Percentiles rank a stretch among this genome's conserved stretches.
These are phyloP conservation scores for Aegilops umbellulata DNA, from an alignment of 176 grass and related monocot species.

Conservation along the genomic window DNA sequence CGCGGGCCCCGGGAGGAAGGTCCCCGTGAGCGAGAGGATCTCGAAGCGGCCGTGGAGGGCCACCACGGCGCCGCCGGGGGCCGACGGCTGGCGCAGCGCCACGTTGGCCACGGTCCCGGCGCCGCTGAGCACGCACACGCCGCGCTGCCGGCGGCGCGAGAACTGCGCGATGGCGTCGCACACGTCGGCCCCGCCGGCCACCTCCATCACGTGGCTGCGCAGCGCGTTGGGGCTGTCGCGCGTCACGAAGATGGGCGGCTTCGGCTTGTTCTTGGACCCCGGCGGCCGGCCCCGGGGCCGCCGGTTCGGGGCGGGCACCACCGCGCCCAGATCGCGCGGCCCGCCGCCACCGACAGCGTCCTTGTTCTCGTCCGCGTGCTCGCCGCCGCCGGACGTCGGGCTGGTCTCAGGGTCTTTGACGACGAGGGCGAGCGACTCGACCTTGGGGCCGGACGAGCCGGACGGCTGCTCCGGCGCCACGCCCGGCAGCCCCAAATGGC, in stretches of 20 bases:
- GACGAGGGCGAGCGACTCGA: constrained; percentile 20
- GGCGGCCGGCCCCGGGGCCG: constrained; percentile 79
- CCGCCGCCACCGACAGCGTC: constrained; percentile 54
- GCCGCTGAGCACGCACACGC: constrained; percentile 93
- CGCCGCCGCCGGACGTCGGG: constrained; percentile 10
- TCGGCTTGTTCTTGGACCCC: constrained; percentile 97
- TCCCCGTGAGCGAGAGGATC: constrained; percentile 89
- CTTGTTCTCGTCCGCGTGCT: constrained; percentile 45
- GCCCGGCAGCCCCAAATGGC: constrained; percentile 57
- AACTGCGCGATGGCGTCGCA: constrained; percentile 91
- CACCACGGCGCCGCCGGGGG: constrained; percentile 64
- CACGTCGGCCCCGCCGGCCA: constrained; percentile 77
- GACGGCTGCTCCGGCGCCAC: constrained; percentile 55
- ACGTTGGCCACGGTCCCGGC: constrained; percentile 86
- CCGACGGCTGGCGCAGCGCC: constrained; percentile 76
- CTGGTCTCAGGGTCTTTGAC: constrained; percentile 42
- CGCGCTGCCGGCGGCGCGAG: constrained; percentile 76
- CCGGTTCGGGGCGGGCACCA: constrained; percentile 52
- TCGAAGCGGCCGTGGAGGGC: constrained; percentile 89
- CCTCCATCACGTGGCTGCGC: constrained; percentile 93
- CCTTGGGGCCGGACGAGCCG: constrained; percentile 46
- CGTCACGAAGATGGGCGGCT: constrained; percentile 94
- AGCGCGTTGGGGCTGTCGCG: constrained; percentile 94
- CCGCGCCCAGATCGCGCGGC: constrained; percentile 52
- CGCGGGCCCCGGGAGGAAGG: constrained; percentile 82